phyloP scores from a whole-genome alignment of 495 filamentous ascomycete species.

The Trypethelium eluteriae region DNA sequence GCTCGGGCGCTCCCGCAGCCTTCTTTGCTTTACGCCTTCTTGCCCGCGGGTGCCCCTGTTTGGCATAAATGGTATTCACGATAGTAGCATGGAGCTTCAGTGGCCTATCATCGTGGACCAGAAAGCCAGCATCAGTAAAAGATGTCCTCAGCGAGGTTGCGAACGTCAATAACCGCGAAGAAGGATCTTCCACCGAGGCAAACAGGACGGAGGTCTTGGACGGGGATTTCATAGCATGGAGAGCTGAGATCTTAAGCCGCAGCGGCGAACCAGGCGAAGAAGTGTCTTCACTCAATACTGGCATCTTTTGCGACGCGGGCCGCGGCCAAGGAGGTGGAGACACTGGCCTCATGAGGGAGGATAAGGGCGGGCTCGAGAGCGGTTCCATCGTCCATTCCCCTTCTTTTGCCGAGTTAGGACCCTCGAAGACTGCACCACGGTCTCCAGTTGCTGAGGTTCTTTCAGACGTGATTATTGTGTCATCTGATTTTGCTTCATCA shows the following conservation, averaged over 20 bases:
- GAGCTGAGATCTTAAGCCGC: slow-evolving; percentile 26
- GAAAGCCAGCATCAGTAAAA: slow-evolving; percentile 57
- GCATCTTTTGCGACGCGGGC: not conserved
- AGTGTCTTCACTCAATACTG: not conserved
- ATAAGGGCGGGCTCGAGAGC: slow-evolving; percentile 1
- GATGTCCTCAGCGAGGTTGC: slow-evolving; percentile 50
- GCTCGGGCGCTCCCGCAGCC: not conserved
- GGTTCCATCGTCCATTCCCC: not conserved
- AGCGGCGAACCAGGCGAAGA: slow-evolving; percentile 14
- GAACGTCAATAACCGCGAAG: slow-evolving; percentile 52
- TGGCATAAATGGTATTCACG: slow-evolving; percentile 78
- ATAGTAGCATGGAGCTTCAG: slow-evolving; percentile 79
- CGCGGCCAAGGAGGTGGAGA: slow-evolving; percentile 13
- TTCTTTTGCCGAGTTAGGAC: not conserved
- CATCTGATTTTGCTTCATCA: not conserved
- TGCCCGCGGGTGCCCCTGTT: slow-evolving; percentile 29
- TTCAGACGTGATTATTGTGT: slow-evolving; percentile 4
- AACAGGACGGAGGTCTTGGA: slow-evolving; percentile 48
- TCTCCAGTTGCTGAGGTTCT: not conserved
- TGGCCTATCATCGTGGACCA: slow-evolving; percentile 54
- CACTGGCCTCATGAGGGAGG: slow-evolving; percentile 15
- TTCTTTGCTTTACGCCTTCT: slow-evolving; percentile 16
- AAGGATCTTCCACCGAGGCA: slow-evolving; percentile 49
- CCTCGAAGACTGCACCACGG: not conserved
- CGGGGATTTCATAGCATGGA: slow-evolving; percentile 36